phyloP scores from a whole-genome alignment of 163 green algal species.

The Chlamydomonas reinhardtii region DNA sequence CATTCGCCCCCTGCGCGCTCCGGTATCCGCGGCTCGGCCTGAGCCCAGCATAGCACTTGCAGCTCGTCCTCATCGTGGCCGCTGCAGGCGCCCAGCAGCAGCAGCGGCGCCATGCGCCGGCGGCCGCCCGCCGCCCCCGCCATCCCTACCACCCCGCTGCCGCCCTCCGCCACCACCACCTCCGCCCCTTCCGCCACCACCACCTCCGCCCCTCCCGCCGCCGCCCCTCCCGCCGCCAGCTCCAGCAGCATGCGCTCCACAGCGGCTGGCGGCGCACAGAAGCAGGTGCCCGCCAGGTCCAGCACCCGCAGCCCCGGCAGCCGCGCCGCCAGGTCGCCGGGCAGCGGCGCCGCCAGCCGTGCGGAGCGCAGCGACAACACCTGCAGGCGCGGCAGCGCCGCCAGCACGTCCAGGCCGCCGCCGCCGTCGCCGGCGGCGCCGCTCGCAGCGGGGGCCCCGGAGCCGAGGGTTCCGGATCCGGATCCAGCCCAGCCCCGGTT shows the following conservation, averaged over 20 bases:
- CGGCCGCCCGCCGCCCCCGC: too few relatives aligned
- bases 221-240: neutral
- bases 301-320: neutral
- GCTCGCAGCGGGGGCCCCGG: too few relatives aligned
- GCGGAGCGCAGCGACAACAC: neutral
- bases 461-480: too few relatives aligned
- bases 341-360: neutral
- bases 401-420: neutral
- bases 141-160: too few relatives aligned
- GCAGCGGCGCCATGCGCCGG: too few relatives aligned
- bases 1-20: too few relatives aligned
- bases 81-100: too few relatives aligned
- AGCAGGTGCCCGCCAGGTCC: neutral
- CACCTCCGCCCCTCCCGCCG: too few relatives aligned
- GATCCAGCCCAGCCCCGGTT: slow-evolving; percentile 7
- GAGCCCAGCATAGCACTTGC: too few relatives aligned
- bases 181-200: neutral
- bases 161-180: neutral
- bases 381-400: neutral
- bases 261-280: neutral
- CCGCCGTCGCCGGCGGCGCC: too few relatives aligned
- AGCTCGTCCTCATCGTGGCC: too few relatives aligned
- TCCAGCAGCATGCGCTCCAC: neutral
- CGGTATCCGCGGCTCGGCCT: too few relatives aligned
- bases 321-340: neutral